These are phyloP conservation scores for Diaporthe australafricana DNA, from an alignment of 2,329 filamentous ascomycete genomes.

Conservation along the genomic window DNA sequence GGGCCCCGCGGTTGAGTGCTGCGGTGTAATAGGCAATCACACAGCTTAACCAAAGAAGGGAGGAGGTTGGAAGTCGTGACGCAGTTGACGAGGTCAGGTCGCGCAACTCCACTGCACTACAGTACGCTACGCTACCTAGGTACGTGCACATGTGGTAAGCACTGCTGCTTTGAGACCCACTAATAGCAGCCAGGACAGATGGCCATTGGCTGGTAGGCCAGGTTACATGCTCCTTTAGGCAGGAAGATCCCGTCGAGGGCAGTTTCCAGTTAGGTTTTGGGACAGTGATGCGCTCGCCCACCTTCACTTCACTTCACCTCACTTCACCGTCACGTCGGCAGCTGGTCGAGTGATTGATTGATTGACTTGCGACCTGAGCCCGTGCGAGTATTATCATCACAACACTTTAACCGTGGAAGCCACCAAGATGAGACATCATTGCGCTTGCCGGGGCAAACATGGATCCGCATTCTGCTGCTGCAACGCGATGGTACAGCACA, in stretches of 20 bases:
- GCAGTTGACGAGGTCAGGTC: background rate
- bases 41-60: background rate
- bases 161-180: background rate
- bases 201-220: background rate
- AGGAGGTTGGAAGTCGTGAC: slow-evolving; percentile 19
- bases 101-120: background rate
- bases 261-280: slow-evolving; percentile 6
- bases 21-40: background rate
- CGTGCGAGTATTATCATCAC: slow-evolving; percentile 7
- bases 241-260: background rate
- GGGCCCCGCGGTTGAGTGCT: background rate
- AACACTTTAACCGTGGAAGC: background rate
- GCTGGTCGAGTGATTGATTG: background rate
- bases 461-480: background rate
- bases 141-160: no score
- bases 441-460: no score
- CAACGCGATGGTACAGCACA: background rate
- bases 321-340: background rate
- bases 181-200: background rate
- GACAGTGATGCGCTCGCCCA: background rate
- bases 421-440: no score
- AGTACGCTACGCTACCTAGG: no score
- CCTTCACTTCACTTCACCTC: background rate
- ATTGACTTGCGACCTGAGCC: background rate
- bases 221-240: slow-evolving; percentile 3